These are phyloP conservation scores for Penicillium canescens DNA, from an alignment of 495 filamentous ascomycete species.

Conservation along the genomic window DNA sequence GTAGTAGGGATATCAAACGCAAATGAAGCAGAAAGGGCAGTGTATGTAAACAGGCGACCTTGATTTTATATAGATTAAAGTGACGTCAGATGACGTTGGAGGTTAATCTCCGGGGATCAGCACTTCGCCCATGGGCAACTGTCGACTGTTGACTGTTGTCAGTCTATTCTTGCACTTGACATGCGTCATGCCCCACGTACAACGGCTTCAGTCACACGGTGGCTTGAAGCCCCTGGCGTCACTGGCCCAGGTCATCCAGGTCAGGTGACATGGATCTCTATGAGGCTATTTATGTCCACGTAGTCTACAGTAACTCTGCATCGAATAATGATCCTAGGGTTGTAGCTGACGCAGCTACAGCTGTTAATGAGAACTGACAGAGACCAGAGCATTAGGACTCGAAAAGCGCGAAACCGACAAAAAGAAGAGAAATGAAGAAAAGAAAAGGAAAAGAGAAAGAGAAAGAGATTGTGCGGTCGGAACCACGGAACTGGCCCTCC, in stretches of 20 bases:
- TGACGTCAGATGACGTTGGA: slow-evolving; percentile 31
- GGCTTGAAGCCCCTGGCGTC: slow-evolving; percentile 23
- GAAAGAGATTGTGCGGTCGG: neutral
- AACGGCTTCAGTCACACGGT: slow-evolving; percentile 7
- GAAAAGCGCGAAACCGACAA: no score
- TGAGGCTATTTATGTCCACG: no score
- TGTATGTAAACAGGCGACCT: neutral
- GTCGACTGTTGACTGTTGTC: neutral
- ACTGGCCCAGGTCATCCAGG: slow-evolving; percentile 2
- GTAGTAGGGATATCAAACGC: neutral
- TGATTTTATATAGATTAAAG: slow-evolving; percentile 23
- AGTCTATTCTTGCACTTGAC: slow-evolving; percentile 9
- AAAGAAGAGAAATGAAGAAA: no score
- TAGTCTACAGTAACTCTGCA: no score
- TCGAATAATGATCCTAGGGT: no score
- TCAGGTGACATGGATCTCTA: neutral
- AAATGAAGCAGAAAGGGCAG: neutral
- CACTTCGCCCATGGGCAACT: neutral
- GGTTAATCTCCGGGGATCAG: slow-evolving; percentile 13
- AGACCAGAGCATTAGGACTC: no score
- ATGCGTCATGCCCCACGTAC: slow-evolving; percentile 26
- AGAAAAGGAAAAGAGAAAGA: no score
- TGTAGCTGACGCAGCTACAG: no score
- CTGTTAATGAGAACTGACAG: no score
- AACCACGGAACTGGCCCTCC: neutral